Conservation (phyloP, 1,284 basidiomycete species). For the Ustilago tritici region DNA sequence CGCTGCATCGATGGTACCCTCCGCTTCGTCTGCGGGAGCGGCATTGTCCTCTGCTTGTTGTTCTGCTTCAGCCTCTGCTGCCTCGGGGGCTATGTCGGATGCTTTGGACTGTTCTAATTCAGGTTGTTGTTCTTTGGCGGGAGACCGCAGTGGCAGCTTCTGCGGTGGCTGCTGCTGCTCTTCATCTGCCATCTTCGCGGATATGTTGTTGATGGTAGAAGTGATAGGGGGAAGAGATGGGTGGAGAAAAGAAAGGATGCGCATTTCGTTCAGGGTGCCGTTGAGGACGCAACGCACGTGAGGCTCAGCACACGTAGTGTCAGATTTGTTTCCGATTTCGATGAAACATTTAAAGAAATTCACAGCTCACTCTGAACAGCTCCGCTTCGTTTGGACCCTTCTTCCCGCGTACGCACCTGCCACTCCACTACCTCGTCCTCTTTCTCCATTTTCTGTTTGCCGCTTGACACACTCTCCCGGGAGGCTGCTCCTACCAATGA, state of each 20-base stretch:
- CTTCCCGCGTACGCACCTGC: no score
- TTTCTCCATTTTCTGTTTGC: neutral
- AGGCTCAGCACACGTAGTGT: conserved; percentile 1
- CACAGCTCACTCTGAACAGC: no score
- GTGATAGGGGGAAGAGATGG: neutral
- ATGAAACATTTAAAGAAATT: conserved; percentile 6
- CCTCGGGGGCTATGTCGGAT: neutral
- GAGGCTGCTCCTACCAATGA: neutral
- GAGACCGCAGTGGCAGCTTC: conserved; percentile 18
- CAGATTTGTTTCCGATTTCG: neutral
- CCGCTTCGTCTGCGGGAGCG: conserved; percentile 14
- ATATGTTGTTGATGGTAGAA: neutral
- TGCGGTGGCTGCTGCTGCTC: conserved; percentile 20
- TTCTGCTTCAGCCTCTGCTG: conserved; percentile 10
- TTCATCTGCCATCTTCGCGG: conserved; percentile 36
- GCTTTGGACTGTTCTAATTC: conserved; percentile 2
- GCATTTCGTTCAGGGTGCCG: neutral
- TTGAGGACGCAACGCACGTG: conserved; percentile 24
- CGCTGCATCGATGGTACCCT: conserved; percentile 23
- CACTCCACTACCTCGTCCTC: no score
- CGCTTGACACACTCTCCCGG: neutral
- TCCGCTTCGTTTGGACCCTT: no score
- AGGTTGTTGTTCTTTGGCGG: neutral
- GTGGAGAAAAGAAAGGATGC: conserved; percentile 4
- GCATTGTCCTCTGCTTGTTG: neutral